Conservation (phyloP, 202 grass and related monocot species). For the Panicum virgatum region DNA sequence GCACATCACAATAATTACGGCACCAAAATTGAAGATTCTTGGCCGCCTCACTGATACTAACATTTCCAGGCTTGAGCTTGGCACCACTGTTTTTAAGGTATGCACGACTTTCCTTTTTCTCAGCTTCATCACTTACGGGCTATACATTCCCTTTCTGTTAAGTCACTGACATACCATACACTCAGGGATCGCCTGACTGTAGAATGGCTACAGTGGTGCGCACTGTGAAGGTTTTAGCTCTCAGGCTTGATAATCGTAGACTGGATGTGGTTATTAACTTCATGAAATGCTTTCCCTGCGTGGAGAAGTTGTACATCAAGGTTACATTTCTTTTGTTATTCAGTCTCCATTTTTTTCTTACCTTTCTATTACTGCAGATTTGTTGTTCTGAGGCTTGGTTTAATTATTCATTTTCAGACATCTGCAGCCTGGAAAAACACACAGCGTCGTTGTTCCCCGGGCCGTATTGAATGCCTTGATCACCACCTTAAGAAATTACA, state of each 20-base stretch:
- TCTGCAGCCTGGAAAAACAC: not conserved
- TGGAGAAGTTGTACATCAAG: conserved; percentile 41
- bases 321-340: not conserved
- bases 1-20: not conserved
- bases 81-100: not conserved
- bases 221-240: not conserved
- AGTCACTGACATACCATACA: not conserved
- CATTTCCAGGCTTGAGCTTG: too few relatives aligned
- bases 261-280: conserved; percentile 12
- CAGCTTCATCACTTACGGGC: not conserved
- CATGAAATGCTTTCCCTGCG: conserved; percentile 34
- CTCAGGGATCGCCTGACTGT: not conserved
- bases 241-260: not conserved
- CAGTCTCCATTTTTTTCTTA: not conserved
- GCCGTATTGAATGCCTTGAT: not conserved
- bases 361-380: not conserved
- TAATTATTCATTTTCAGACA: not conserved
- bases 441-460: not conserved
- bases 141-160: not conserved
- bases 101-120: not conserved
- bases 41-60: too few relatives aligned
- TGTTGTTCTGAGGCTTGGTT: not conserved
- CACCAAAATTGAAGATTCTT: too few relatives aligned
- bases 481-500: not conserved
- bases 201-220: not conserved